Percentiles rank a stretch among this genome's conserved stretches.
Conservation (phyloP, 257 asterid genomes). For the Galeopsis tetrahit region DNA sequence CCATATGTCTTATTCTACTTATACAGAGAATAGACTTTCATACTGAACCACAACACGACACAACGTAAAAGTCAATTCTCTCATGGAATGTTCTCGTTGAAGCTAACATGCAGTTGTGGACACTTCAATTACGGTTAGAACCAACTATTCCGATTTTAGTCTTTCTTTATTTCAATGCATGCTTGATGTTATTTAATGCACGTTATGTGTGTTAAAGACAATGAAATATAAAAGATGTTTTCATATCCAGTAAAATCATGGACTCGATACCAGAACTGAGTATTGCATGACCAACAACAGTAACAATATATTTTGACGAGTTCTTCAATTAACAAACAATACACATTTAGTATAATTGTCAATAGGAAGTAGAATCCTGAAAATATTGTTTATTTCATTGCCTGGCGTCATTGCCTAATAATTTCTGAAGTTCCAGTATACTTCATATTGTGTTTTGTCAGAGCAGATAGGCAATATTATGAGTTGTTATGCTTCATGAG, state of each 20-base stretch:
- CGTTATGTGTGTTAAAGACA: not conserved
- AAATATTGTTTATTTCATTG: not conserved
- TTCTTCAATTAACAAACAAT: not conserved
- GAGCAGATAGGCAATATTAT: constrained; percentile 11
- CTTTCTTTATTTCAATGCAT: not conserved
- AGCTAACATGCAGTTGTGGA: too few relatives aligned
- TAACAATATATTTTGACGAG: not conserved
- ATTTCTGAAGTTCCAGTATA: not conserved
- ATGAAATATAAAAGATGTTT: not conserved
- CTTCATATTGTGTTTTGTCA: constrained; percentile 7
- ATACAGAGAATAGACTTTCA: not conserved
- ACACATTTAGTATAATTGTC: not conserved
- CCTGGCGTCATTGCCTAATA: not conserved
- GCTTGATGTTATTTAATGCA: not conserved
- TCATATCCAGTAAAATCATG: not conserved
- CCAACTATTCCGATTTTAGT: not conserved
- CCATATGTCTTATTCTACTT: not conserved
- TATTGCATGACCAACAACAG: not conserved
- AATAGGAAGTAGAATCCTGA: not conserved
- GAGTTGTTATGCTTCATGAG: constrained; percentile 18
- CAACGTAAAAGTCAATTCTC: too few relatives aligned
- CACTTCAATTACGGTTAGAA: too few relatives aligned
- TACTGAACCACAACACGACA: not conserved
- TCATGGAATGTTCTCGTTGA: too few relatives aligned
- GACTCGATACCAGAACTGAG: too few relatives aligned